Evolutionary conservation across 2,329 filamentous ascomycete species (phyloP).

Genomic region (Seiridium cupressi): DNA sequence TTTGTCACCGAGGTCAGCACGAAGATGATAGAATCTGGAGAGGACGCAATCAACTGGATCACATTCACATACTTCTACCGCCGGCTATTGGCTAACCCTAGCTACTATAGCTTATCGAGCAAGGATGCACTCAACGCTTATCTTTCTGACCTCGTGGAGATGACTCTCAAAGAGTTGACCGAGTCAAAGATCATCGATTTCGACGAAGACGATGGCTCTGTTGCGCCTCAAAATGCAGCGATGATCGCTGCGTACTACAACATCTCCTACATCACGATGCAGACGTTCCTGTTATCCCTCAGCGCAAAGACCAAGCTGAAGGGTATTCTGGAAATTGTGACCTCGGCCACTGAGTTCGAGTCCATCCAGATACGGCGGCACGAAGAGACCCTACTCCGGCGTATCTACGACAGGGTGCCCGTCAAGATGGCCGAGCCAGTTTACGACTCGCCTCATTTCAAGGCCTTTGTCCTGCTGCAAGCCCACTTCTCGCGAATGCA

Average conservation of each 20-base stretch:
- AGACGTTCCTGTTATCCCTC: conserved; percentile 92
- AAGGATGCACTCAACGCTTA: conserved; percentile 89
- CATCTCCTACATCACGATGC: conserved; percentile 98
- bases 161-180: conserved; percentile 82
- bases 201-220: conserved; percentile 88
- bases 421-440: conserved; percentile 89
- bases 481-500: conserved; percentile 98
- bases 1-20: conserved; percentile 98
- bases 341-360: conserved; percentile 95
- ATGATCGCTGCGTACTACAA: conserved; percentile 99
- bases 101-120: conserved; percentile 88
- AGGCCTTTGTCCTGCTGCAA: conserved; percentile 94
- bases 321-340: conserved; percentile 94
- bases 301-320: conserved; percentile 90
- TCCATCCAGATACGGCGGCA: conserved; percentile 90
- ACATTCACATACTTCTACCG: conserved; percentile 99
- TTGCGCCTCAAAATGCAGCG: conserved; percentile 87
- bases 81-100: conserved; percentile 89
- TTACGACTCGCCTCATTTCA: conserved; percentile 96
- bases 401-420: conserved; percentile 90
- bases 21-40: conserved; percentile 90
- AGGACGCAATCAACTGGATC: conserved; percentile 97
- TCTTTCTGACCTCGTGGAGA: conserved; percentile 91
- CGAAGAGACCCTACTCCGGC: conserved; percentile 81
- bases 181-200: conserved; percentile 96